phyloP scores from a whole-genome alignment of 345 rosid genomes.

The Psidium friedrichsthalianum region DNA sequence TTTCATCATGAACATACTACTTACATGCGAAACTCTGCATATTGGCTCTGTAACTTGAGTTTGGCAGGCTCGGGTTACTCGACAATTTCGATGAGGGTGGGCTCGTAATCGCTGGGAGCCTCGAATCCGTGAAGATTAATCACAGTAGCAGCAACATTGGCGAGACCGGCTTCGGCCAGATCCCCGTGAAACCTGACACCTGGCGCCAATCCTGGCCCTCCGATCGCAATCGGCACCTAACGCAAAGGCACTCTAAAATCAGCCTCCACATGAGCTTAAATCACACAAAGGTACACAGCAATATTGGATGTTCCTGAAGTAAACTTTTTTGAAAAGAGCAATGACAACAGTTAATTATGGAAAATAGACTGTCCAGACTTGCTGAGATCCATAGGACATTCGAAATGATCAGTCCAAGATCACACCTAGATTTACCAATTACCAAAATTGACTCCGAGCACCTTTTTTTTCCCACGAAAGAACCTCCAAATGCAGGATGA shows the following conservation, averaged over 20 bases:
- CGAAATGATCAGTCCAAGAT: not conserved
- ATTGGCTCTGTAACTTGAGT: not conserved
- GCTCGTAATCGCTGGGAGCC: constrained; percentile 75
- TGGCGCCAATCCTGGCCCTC: constrained; percentile 64
- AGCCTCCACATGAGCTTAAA: not conserved
- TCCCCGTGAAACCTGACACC: constrained; percentile 57
- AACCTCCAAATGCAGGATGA: not conserved
- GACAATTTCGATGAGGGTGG: constrained; percentile 63
- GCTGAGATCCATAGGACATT: not conserved
- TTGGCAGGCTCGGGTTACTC: constrained; percentile 6
- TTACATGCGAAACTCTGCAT: not conserved
- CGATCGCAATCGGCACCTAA: constrained; percentile 82
- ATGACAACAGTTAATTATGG: not conserved
- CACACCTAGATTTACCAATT: not conserved
- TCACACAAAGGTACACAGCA: not conserved
- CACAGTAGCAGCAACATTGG: constrained; percentile 82
- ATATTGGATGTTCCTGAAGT: not conserved
- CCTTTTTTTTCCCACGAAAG: not conserved
- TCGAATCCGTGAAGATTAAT: constrained; percentile 78
- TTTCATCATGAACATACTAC: not conserved
- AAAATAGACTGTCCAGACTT: not conserved
- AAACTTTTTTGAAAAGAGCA: not conserved
- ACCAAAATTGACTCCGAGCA: not conserved
- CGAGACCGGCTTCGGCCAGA: constrained; percentile 56
- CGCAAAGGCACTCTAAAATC: not conserved